Evolutionary conservation across 495 filamentous ascomycete species (phyloP), one percentile per base, ranked within the genome.

Genomic region (Thozetella sp.): DNA sequence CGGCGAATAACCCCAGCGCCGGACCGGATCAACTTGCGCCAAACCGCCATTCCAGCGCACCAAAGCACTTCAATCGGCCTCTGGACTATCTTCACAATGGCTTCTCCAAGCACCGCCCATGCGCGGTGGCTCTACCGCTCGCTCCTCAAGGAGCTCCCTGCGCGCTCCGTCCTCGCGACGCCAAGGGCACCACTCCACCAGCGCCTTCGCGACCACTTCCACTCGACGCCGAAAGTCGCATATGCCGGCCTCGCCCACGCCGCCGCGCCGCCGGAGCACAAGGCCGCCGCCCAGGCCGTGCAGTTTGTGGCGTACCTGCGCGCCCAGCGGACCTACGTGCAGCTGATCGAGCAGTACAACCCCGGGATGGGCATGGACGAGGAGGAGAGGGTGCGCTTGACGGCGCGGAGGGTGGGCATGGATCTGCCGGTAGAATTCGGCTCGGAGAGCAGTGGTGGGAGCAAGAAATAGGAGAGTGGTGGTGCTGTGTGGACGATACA

Each of bases 121-220:
- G 72, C 89, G 52, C 91, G 90, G 69, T 85, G 91, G 48, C 80
- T 96, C 69, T 99, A 99, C 81, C 91, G 95, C 66, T 83, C 87
- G 22, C 80, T 99, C 72, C 91, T 97, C 55, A 91, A 93, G 74
- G 93, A 97, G 77, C 88, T 97, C 25, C 94, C 95, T 20, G 85
- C 88, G 48, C 86, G 84, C 46, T 76, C 78, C 2, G 75, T 87
- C 69, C 82, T 82, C 60, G 67, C 76, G 45, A 77, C 46, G 70
- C 70, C 63, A 51, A 77, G 72, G 61, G 89, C 86, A 11, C 84
- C 84, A 22, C 79, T 89, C 4, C 84, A 90, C 72, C 69, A 77
- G 59, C 81, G 73, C 34, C 76, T 92, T 61, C 86, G 86, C 67
- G 73, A 80, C 6, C 83, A 78, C 72, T 78, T 83, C 63, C 63